phyloP scores from a whole-genome alignment of 1,284 basidiomycete species.

The Pascua guehoae region DNA sequence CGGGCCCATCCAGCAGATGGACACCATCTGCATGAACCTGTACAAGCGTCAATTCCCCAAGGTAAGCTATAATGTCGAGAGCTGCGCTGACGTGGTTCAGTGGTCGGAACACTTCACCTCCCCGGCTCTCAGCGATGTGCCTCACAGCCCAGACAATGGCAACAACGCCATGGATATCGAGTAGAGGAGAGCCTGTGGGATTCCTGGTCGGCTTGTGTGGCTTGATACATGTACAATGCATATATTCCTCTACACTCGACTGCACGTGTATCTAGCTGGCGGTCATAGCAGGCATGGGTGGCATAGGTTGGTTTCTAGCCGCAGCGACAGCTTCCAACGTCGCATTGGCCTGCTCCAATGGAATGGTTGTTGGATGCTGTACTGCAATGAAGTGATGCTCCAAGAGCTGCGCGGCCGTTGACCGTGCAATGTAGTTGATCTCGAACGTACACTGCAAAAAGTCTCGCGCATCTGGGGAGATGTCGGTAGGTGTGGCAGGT shows the following conservation, averaged over 20 bases:
- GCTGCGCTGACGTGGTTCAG: slow-evolving; percentile 5
- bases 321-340: slow-evolving; percentile 16
- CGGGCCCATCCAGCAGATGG: slow-evolving; percentile 92
- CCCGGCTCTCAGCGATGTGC: background rate
- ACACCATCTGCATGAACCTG: slow-evolving; percentile 83
- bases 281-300: slow-evolving; percentile 1
- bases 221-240: background rate
- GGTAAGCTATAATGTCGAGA: slow-evolving; percentile 4
- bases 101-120: slow-evolving; percentile 28
- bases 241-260: background rate
- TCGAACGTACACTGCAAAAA: slow-evolving; percentile 83
- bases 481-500: slow-evolving; percentile 81
- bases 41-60: slow-evolving; percentile 89
- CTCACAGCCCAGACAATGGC: too few species aligned
- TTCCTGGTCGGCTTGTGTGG: too few species aligned
- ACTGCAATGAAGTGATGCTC: slow-evolving; percentile 66
- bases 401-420: slow-evolving; percentile 70
- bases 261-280: too few species aligned
- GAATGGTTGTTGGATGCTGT: slow-evolving; percentile 6
- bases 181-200: slow-evolving; percentile 1
- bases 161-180: slow-evolving; percentile 30
- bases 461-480: slow-evolving; percentile 75
- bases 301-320: slow-evolving; percentile 1
- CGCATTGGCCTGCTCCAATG: slow-evolving; percentile 15
- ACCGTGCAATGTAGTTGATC: slow-evolving; percentile 74